Conservation (phyloP, 768 basidiomycete genomes). For the Trametes elegans region DNA sequence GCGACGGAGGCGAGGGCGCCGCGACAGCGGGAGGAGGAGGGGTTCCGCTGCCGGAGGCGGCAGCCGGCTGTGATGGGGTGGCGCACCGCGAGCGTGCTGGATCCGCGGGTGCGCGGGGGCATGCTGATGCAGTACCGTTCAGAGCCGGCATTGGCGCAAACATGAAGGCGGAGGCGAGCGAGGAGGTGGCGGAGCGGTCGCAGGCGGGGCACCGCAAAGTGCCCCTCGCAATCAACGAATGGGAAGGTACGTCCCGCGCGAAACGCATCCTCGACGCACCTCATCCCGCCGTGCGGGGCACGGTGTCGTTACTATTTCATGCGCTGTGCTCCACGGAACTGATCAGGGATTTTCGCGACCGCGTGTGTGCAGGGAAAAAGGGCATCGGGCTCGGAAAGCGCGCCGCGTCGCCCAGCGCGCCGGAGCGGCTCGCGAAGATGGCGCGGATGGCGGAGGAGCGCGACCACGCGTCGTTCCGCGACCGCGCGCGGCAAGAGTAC, state of each 20-base stretch:
- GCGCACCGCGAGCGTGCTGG: too few species aligned
- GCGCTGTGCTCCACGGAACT: too few species aligned
- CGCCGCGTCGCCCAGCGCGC: slow-evolving; percentile 57
- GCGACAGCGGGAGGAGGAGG: slow-evolving; percentile 12
- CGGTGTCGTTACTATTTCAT: too few species aligned
- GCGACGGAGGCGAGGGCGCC: slow-evolving; percentile 28
- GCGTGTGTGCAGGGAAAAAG: slow-evolving; percentile 71
- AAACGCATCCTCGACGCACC: neutral
- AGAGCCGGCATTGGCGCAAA: slow-evolving; percentile 13
- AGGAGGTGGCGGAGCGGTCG: slow-evolving; percentile 1
- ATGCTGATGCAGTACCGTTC: slow-evolving; percentile 4
- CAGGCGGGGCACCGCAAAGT: slow-evolving; percentile 48
- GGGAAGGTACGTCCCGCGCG: slow-evolving; percentile 61
- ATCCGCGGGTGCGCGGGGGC: neutral
- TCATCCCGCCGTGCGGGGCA: neutral
- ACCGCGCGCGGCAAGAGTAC: slow-evolving; percentile 69
- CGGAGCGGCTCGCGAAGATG: slow-evolving; percentile 71
- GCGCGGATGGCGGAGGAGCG: slow-evolving; percentile 58
- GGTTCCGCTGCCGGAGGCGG: neutral
- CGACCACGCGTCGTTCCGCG: slow-evolving; percentile 60
- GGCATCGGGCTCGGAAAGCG: slow-evolving; percentile 77
- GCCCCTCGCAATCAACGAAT: slow-evolving; percentile 76
- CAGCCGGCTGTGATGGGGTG: neutral
- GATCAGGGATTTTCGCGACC: too few species aligned
- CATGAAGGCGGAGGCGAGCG: neutral